phyloP scores from a whole-genome alignment of 306 rosid genomes.

The Carpinus viminea region DNA sequence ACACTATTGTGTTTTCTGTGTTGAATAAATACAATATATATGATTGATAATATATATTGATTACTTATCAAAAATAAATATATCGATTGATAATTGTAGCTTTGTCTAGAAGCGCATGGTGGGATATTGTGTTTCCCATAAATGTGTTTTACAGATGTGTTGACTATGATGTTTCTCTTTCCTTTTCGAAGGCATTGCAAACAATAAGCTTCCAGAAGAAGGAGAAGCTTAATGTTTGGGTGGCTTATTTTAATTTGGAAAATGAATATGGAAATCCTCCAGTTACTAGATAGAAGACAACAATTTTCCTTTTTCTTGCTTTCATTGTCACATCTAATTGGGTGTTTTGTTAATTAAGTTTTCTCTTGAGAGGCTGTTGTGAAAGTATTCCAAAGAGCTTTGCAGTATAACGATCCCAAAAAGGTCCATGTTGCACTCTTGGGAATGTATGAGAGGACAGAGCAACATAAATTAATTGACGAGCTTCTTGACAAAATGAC shows the following conservation, averaged over 20 bases:
- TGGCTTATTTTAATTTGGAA: conserved; percentile 90
- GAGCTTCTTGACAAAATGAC: conserved; percentile 78
- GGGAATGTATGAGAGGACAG: conserved; percentile 87
- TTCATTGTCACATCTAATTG: not conserved
- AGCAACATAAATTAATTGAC: conserved; percentile 64
- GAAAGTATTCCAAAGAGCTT: conserved; percentile 78
- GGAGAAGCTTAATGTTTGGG: conserved; percentile 91
- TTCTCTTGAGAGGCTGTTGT: conserved; percentile 68
- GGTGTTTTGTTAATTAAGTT: conserved; percentile 22
- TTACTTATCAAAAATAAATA: no score
- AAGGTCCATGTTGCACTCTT: conserved; percentile 76
- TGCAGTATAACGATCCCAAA: conserved; percentile 77
- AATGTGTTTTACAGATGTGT: not conserved
- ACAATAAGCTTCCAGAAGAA: conserved; percentile 80
- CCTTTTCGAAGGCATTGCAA: conserved; percentile 77
- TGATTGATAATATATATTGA: not conserved
- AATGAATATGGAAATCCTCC: conserved; percentile 81
- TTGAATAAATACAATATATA: no score
- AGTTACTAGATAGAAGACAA: conserved; percentile 38
- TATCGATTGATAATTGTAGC: no score
- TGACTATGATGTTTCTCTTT: no score
- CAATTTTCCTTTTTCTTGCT: conserved; percentile 9
- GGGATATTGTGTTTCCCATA: not conserved
- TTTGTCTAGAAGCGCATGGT: no score
- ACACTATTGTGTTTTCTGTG: no score